Base-by-base conservation (phyloP, 2,329 filamentous ascomycete genomes). In the Colletotrichum sp. region DNA sequence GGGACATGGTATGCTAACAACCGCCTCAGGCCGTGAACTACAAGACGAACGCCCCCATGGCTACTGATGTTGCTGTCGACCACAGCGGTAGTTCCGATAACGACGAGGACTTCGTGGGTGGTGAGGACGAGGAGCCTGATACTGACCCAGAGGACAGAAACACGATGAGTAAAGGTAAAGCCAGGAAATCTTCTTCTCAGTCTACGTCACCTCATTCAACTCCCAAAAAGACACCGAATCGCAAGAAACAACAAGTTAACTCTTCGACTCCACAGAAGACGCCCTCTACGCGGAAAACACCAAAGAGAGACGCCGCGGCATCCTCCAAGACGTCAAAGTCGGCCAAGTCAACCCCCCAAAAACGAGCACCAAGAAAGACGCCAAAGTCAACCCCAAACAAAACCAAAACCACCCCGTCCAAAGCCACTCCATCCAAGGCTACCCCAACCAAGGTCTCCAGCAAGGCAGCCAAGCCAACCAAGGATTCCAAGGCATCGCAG, bases 1-100 rank as follows among this genome's bases (percentile, higher is more conserved):
- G 25, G 22, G 22, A n/a, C 13, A 28, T 28, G 30, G 5, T 43
- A 15, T 64, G 30, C 62, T 71, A 28, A 72, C 71, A 78, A 56
- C 34, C 25, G 27, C 16, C 18, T n/a, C 68, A 84, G 82, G 76
- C 78, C 4, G 76, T 83, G 60, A 81, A 81, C 48, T 84, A 85
- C 71, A 76, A 79, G 10, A 77, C 76, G 4, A 81, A 80, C 10
- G 78, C 70, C 5, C 67, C 34, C 6, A 32, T 32, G 13, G 34
- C 69, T n/a, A 69, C 71, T 32, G 80, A 80, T 16, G 73, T 74
- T 52, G 43, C 58, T 25, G 48, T n/a, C 36, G 74, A 75, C 2
- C 39, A 70, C 28, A 74, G 76, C 70, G 76, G 77, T 32, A 76
- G 61, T n/a, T 80, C 76, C 9, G 78, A 79, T 18, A 76, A 71